Base-by-base conservation (phyloP, 352 stramenopile species). In the Phytopythium chamaehyphon region DNA sequence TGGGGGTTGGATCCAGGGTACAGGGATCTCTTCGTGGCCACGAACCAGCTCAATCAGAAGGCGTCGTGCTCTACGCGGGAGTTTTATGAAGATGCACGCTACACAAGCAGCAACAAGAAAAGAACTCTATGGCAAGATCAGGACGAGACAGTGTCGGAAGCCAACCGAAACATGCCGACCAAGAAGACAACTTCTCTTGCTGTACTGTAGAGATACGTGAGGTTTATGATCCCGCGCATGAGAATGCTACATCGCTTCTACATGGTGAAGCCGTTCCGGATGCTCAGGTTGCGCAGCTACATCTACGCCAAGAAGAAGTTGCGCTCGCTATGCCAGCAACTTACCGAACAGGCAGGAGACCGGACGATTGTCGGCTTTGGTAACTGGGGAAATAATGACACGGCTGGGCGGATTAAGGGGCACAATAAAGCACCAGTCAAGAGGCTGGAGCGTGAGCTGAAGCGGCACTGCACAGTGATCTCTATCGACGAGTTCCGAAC, bases 131-230 rank as follows among this genome's bases (percentile, higher is more conserved):
- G 52, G 47, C 40, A 57, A 50, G 35, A 54, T 16, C 18, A 35
- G 9, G n/a, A 38, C 6, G 12, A 26, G 0, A 18, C 40, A 11
- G 40, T 60, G 10, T 37, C 43, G 3, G 59, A 62, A 40, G 53
- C 53, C 0, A 36, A 45, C 1, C 43, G 36, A 4, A 47, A 52
- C 31, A 66, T 62, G 59, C 48, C 53, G 3, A 62, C 49, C 0
- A 62, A 62, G 31, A 66, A 66, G 46, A 66, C 54, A 0, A n/a
- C 38, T 0, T 50, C 40, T 23, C 43, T 59, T 0, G 43, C 51
- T 1, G 7, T 5, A 45, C 39, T 62, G 11, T 16, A 66, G 24
- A 12, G 28, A 8, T 59, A 57, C 23, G 33, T 59, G 1, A 2
- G 3, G 15, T 62, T 59, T 21, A 55, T 62, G 54, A 59, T n/a